Base-by-base conservation (phyloP, 2,329 filamentous ascomycete species). In the Calonectria hongkongensis region DNA sequence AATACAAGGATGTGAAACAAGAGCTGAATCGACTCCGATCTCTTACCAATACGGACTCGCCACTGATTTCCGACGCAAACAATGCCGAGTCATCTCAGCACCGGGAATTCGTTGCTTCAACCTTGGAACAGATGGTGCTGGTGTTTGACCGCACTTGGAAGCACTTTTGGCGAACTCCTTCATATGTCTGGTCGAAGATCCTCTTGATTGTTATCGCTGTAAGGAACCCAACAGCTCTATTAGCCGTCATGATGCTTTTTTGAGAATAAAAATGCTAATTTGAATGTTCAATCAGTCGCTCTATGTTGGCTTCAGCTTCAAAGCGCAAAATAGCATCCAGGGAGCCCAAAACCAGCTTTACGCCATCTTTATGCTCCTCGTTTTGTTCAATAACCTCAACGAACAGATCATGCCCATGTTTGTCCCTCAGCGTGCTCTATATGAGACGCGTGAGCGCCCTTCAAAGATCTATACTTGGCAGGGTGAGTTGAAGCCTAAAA, bases 181-280 rank as follows among this genome's bases (percentile, higher is more conserved):
- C 92, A 2, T 98, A 97, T 86, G 95, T 98, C 83, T 97, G 96
- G 86, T 92, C 94, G 78, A 98, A 98, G 86, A 81, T 88, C 0
- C 85, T 88, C 0, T 91, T 97, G 78, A 74, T 33, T 94, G 91
- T 65, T 4, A 10, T 54, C 4, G 63, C 58, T 9, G 67, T 64
- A 48, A 33, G 60, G 33, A 73, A 63, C 70, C 9, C 3, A 63
- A n/a, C 0, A 4, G 15, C 18, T n/a, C 4, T 18, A 2, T 9
- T 43, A 8, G 2, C 74, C 21, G 10, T 9, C 18, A 21, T 33
- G 2, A 3, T 56, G 33, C 33, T 9, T 27, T 25, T 10, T 25
- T 2, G 5, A 5, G 3, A 25, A 15, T 0, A 5, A 16, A 6
- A 2, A 18, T 21, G 13, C 54, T 60, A 18, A 60, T 39, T 2